Conservation (phyloP, 257 asterid species). For the Nicotiana tomentosiformis region DNA sequence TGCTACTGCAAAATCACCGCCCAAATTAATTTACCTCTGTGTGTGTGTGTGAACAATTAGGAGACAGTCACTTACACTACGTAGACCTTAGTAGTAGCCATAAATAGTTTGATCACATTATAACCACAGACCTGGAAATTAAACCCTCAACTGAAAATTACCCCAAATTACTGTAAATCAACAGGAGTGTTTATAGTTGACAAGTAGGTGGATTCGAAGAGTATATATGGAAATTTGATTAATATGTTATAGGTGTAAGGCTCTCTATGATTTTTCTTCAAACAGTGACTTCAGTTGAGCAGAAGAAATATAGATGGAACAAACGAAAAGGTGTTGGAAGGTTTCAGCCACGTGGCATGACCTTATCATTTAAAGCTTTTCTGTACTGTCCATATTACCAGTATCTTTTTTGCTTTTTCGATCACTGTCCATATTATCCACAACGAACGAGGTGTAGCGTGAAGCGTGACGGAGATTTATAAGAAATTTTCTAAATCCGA, state of each 20-base stretch:
- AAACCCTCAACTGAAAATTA: not conserved
- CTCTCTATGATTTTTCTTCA: not conserved
- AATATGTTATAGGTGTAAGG: not conserved
- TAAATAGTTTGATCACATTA: not conserved
- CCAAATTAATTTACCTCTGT: not conserved
- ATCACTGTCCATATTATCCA: no score
- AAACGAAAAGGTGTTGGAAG: not conserved
- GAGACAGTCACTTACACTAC: conserved; percentile 46
- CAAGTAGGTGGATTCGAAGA: not conserved
- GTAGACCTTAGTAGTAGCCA: conserved; percentile 56
- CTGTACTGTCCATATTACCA: no score
- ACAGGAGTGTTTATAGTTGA: no score
- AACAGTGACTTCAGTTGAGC: not conserved
- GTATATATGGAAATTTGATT: not conserved
- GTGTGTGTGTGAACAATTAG: not conserved
- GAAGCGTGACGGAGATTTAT: no score
- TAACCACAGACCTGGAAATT: not conserved
- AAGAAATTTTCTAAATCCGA: no score
- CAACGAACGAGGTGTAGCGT: no score
- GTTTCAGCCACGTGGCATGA: not conserved
- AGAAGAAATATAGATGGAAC: not conserved
- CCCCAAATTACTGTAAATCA: no score
- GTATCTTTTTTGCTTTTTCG: no score
- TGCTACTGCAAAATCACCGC: not conserved
- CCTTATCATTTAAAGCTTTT: not conserved